These are phyloP conservation scores for Ichthyophthirius multifiliis DNA, from an alignment of 169 alveolate genomes.

Conservation along the genomic window DNA sequence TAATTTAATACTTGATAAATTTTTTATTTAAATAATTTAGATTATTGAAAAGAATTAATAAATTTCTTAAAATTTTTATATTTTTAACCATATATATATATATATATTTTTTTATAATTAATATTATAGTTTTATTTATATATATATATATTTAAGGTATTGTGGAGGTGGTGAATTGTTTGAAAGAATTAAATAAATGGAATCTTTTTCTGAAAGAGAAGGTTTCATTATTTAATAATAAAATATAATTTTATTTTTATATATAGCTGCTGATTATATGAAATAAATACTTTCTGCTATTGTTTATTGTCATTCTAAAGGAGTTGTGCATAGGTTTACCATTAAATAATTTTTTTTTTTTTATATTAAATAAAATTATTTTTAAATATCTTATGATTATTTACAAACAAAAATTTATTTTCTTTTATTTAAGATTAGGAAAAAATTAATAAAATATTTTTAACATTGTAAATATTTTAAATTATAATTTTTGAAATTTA, in stretches of 20 bases:
- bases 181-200: conserved; percentile 35
- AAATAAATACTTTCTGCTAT: conserved; percentile 36
- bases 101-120: no score
- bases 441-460: no score
- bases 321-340: conserved; percentile 23
- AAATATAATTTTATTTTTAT: background rate
- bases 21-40: no score
- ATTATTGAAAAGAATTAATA: no score
- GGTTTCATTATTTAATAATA: background rate
- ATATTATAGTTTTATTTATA: no score
- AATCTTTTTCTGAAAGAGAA: conserved; percentile 21
- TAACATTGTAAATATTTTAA: no score
- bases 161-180: conserved; percentile 46
- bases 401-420: no score
- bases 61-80: no score
- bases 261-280: conserved; percentile 39
- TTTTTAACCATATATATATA: no score
- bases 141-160: conserved; percentile 15
- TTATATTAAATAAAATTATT: no score
- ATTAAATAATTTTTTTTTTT: background rate
- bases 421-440: no score
- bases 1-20: background rate
- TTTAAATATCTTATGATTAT: background rate
- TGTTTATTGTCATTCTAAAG: conserved; percentile 30
- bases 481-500: background rate